Evolutionary conservation across 306 rosid species (phyloP).

Genomic region (Pterocarpus santalinus): DNA sequence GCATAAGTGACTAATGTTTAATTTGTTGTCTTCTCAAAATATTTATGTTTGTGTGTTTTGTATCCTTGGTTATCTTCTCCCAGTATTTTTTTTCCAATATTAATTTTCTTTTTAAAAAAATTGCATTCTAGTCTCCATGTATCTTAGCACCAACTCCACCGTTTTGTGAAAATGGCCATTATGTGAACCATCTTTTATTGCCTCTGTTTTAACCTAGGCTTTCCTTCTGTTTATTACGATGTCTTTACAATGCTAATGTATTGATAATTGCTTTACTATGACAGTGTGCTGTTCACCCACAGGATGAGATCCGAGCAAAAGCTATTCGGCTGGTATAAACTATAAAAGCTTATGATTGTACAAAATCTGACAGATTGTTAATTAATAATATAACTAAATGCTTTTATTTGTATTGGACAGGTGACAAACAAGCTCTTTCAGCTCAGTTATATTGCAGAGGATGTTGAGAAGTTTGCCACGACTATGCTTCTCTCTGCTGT

Average conservation of each 20-base stretch:
- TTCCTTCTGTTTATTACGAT: conserved; percentile 30
- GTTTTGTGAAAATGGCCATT: conserved; percentile 18
- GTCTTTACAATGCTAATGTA: conserved; percentile 31
- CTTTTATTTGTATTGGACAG: conserved; percentile 54
- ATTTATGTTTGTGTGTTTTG: not conserved
- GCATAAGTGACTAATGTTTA: not conserved
- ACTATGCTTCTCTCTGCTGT: conserved; percentile 80
- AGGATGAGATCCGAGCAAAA: conserved; percentile 95
- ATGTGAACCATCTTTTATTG: conserved; percentile 14
- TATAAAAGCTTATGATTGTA: conserved; percentile 41
- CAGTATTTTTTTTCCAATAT: not conserved
- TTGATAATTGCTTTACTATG: conserved; percentile 48
- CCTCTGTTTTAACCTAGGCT: conserved; percentile 26
- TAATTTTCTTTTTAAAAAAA: not conserved
- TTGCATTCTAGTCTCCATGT: not conserved
- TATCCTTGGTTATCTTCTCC: not conserved
- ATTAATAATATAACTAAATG: conserved; percentile 18
- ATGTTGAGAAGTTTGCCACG: conserved; percentile 82
- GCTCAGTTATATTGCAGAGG: conserved; percentile 79
- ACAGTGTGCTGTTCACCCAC: conserved; percentile 96
- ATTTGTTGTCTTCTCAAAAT: not conserved
- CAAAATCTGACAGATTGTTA: conserved; percentile 14
- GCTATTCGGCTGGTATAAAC: conserved; percentile 93
- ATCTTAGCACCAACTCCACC: not conserved
- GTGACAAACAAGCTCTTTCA: conserved; percentile 97